Base-by-base conservation (phyloP, 768 basidiomycete species). In the Macrolepiota albuminosa region DNA sequence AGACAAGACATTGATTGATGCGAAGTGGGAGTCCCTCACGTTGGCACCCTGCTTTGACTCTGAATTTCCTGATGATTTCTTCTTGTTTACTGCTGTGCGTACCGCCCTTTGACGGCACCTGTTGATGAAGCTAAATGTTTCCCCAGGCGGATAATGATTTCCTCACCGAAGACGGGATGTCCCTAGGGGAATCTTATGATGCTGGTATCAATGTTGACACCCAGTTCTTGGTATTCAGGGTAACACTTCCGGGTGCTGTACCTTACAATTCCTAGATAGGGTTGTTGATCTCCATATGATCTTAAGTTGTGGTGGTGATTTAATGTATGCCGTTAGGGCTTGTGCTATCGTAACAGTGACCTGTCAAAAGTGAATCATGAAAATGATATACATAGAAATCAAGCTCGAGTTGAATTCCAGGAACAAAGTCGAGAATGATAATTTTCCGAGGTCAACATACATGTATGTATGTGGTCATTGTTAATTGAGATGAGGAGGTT, bases 1-100 rank as follows among this genome's bases (percentile, higher is more conserved):
- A 56, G 80, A 86, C 61, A 61, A 73, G 37, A 82, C 79, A 0
- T 74, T 86, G n/a, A 80, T 89, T 52, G 79, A 80, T 61, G 80
- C 78, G 0, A 89, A 88, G 71, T 89, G 86, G 85, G 87, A 89
- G 66, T 84, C 82, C 1, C 73, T 86, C 14, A 81, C 84, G 8
- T 72, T 88, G 7, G 85, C 82, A 3, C 79, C 86, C 0, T 78
- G 78, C 21, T 67, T 75, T 11, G 84, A 85, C 61, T 69, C 75
- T 1, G 69, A 63, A 1, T 78, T 73, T 69, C 87, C 87, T 0
- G 71, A 88, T 62, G 87, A 89, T 65, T 88, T 81, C 67, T 88
- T 88, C 76, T 70, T 89, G 40, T 85, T 88, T 73, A 82, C 82
- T 13, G 80, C 76, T 5, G 85, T 85, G 66, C 31, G 84, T 73